These are phyloP conservation scores for Pyrenophora graminea DNA, from an alignment of 2,329 filamentous ascomycete species.

Conservation along the genomic window DNA sequence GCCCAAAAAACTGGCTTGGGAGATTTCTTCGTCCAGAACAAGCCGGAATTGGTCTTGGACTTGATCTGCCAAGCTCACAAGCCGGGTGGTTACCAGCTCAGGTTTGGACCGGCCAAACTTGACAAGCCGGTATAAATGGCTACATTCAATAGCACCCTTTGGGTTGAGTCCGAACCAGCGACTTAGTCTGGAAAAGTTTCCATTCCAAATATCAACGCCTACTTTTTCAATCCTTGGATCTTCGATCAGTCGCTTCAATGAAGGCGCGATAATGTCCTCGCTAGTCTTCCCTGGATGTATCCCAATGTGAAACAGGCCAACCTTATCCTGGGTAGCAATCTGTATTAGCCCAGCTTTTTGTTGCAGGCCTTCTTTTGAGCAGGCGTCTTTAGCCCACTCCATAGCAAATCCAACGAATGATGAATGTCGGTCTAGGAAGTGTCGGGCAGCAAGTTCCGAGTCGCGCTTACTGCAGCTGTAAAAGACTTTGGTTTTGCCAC, in stretches of 20 bases:
- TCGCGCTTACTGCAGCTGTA: constrained; percentile 73
- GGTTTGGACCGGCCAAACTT: constrained; percentile 63
- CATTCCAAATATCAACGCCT: constrained; percentile 72
- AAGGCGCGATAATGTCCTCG: constrained; percentile 68
- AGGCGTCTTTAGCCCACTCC: constrained; percentile 71
- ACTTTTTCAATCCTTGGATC: constrained; percentile 70
- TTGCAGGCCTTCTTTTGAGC: constrained; percentile 57
- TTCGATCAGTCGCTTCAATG: constrained; percentile 73
- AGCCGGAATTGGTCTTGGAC: constrained; percentile 72
- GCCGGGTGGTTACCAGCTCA: constrained; percentile 41
- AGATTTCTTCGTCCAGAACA: constrained; percentile 78
- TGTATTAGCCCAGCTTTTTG: constrained; percentile 81
- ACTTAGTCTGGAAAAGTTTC: constrained; percentile 66
- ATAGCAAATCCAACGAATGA: constrained; percentile 84
- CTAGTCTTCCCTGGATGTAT: constrained; percentile 50
- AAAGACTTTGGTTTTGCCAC: constrained; percentile 67
- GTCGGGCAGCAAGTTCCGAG: constrained; percentile 67
- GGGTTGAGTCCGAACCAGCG: constrained; percentile 68
- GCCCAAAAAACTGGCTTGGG: constrained; percentile 78
- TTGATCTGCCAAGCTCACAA: constrained; percentile 70
- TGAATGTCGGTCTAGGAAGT: constrained; percentile 65
- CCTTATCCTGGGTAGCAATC: constrained; percentile 73
- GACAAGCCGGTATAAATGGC: constrained; percentile 78
- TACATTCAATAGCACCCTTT: constrained; percentile 76
- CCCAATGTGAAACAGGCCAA: constrained; percentile 82